phyloP scores from a whole-genome alignment of 2,329 filamentous ascomycete genomes.

The Talaromyces sp. region DNA sequence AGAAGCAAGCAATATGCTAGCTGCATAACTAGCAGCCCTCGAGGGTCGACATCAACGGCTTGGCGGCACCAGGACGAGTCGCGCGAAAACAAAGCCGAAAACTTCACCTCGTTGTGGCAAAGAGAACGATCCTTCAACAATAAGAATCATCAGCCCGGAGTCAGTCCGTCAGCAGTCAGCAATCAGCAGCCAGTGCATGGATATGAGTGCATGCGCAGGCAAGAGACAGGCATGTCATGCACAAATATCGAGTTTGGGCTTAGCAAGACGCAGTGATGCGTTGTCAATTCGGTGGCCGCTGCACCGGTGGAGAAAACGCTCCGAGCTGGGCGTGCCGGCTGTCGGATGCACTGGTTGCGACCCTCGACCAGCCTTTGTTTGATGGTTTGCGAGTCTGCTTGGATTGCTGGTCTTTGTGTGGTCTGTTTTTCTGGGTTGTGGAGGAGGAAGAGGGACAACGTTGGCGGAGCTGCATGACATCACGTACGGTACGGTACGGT shows the following conservation, averaged over 20 bases:
- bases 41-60: neutral
- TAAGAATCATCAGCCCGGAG: neutral
- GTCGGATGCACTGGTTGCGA: neutral
- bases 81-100: neutral
- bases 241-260: constrained; percentile 1
- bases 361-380: neutral
- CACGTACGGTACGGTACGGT: neutral
- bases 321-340: neutral
- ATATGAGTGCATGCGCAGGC: neutral
- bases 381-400: neutral
- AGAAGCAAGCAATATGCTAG: constrained; percentile 1
- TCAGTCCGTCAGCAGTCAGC: neutral
- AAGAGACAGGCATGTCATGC: neutral
- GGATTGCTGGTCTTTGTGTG: neutral
- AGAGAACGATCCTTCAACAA: neutral
- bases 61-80: neutral
- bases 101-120: neutral
- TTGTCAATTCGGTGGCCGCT: constrained; percentile 62
- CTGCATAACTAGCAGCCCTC: neutral
- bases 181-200: neutral
- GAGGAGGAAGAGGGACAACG: neutral
- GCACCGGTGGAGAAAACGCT: neutral
- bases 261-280: constrained; percentile 67
- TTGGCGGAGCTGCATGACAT: neutral
- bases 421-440: neutral